These are phyloP conservation scores for Elymus sibiricus DNA, from an alignment of 176 grass and related monocot genomes.

Conservation along the genomic window DNA sequence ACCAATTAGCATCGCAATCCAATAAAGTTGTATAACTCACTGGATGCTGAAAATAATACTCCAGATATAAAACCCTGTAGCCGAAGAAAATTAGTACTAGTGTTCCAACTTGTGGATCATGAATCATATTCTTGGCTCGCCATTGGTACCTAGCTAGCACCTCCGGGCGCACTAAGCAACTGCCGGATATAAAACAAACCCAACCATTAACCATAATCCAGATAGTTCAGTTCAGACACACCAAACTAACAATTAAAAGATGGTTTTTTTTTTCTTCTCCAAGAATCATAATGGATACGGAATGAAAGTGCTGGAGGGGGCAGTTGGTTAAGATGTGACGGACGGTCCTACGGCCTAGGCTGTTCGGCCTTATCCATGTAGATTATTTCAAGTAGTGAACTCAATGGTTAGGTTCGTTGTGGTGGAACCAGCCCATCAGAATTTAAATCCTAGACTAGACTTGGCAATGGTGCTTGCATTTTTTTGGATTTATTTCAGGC, in stretches of 20 bases:
- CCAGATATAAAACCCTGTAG: no score
- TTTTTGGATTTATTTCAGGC: no score
- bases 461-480: no score
- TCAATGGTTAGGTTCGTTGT: no score
- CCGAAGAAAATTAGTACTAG: background rate
- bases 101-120: background rate
- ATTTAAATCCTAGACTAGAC: no score
- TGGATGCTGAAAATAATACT: background rate
- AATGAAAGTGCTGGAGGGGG: no score
- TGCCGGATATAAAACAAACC: background rate
- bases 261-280: background rate
- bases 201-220: background rate
- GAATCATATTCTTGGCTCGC: background rate
- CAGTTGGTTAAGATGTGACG: no score
- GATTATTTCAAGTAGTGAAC: no score
- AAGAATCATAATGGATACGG: background rate
- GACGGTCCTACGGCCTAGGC: no score
- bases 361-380: no score
- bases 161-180: background rate
- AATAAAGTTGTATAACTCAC: background rate
- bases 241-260: background rate
- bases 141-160: background rate
- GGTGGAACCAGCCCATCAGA: no score
- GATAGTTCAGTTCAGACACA: background rate
- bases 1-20: background rate